Conservation (phyloP, 2,329 filamentous ascomycete species). For the Colletotrichum tofieldiae region DNA sequence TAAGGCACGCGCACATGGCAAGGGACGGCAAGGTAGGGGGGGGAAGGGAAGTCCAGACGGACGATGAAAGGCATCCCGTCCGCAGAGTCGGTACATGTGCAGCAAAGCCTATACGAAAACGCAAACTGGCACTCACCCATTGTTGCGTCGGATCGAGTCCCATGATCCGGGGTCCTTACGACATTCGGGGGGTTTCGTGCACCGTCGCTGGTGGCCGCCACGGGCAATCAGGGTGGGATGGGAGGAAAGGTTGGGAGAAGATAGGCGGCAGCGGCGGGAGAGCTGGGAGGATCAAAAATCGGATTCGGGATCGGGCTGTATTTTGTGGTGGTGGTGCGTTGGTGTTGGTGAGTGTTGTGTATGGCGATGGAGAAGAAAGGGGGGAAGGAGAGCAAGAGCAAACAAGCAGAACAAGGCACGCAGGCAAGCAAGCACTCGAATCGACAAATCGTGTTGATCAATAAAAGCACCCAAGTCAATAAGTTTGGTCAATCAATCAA, state of each 20-base stretch:
- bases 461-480: constrained; percentile 31
- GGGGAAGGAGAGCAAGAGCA: constrained; percentile 6
- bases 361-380: background rate
- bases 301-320: constrained; percentile 2
- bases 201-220: constrained; percentile 29
- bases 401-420: background rate
- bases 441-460: constrained; percentile 28
- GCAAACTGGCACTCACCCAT: constrained; percentile 52
- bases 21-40: constrained; percentile 15
- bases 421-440: constrained; percentile 7
- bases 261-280: background rate
- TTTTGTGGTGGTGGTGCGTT: background rate
- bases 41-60: background rate
- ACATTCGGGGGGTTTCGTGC: constrained; percentile 41
- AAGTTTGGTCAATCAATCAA: constrained; percentile 15
- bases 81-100: background rate
- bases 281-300: background rate
- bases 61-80: constrained; percentile 1
- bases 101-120: constrained; percentile 16
- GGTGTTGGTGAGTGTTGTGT: background rate
- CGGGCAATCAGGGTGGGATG: background rate
- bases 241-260: background rate
- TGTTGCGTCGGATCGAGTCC: constrained; percentile 52
- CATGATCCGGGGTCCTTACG: constrained; percentile 51
- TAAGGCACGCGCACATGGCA: constrained; percentile 2